These are phyloP conservation scores for Triticum dicoccoides DNA, from an alignment of 176 grass and related monocot genomes.

Conservation along the genomic window DNA sequence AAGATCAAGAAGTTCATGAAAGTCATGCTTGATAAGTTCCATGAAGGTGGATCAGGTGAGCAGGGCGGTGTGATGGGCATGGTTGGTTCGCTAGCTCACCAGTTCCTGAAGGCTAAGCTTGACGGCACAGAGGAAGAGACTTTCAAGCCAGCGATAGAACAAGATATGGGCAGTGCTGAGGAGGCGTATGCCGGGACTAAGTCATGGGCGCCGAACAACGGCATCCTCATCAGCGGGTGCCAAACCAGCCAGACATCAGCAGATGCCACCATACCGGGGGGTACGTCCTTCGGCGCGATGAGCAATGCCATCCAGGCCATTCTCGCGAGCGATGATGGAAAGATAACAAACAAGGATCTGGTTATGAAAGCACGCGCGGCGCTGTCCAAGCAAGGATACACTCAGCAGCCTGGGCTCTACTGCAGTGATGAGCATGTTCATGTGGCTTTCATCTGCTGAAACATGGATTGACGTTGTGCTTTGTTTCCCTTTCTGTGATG, in stretches of 20 bases:
- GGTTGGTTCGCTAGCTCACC: conserved; percentile 75
- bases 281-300: conserved; percentile 68
- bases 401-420: conserved; percentile 87
- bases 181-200: conserved; percentile 69
- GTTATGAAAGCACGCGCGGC: conserved; percentile 61
- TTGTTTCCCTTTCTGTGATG: neutral
- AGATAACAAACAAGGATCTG: conserved; percentile 66
- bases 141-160: conserved; percentile 71
- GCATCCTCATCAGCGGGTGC: conserved; percentile 86
- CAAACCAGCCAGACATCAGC: conserved; percentile 94
- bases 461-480: neutral
- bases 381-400: conserved; percentile 77
- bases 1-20: conserved; percentile 99
- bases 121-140: conserved; percentile 58
- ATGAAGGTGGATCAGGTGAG: conserved; percentile 49
- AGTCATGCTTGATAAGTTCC: conserved; percentile 69
- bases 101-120: conserved; percentile 80
- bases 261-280: conserved; percentile 63
- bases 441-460: conserved; percentile 80
- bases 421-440: conserved; percentile 73
- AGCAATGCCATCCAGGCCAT: conserved; percentile 93
- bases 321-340: conserved; percentile 40
- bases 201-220: conserved; percentile 53
- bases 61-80: conserved; percentile 68
- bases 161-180: conserved; percentile 57